phyloP scores from a whole-genome alignment of 805 yeast species.

The Kazachstania kunashirensis region DNA sequence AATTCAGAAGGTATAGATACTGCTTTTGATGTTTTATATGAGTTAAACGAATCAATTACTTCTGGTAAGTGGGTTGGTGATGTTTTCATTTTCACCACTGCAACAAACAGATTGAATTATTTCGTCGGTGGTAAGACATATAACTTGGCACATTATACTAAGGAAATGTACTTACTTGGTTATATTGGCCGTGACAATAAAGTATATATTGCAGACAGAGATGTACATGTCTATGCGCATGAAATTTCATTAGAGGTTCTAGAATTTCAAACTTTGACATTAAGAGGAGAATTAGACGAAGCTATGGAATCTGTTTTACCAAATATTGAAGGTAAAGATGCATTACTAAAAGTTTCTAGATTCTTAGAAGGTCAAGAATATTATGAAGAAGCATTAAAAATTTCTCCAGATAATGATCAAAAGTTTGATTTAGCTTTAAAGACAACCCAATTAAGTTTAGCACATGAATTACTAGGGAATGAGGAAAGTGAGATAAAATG shows the following conservation, averaged over 20 bases:
- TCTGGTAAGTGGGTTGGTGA: slow-evolving; percentile 97
- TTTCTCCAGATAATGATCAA: slow-evolving; percentile 83
- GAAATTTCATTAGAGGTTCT: slow-evolving; percentile 74
- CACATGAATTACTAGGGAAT: slow-evolving; percentile 52
- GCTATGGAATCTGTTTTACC: slow-evolving; percentile 54
- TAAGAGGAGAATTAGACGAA: slow-evolving; percentile 87
- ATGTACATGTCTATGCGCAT: slow-evolving; percentile 73
- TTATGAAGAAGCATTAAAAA: slow-evolving; percentile 68
- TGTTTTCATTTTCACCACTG: slow-evolving; percentile 84
- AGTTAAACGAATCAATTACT: slow-evolving; percentile 68
- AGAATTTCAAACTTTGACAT: slow-evolving; percentile 90
- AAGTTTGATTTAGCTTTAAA: slow-evolving; percentile 81
- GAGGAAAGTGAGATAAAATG: slow-evolving; percentile 62
- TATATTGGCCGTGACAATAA: slow-evolving; percentile 85
- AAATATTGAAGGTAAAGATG: slow-evolving; percentile 48
- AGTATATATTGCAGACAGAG: slow-evolving; percentile 85
- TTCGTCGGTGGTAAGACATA: slow-evolving; percentile 90
- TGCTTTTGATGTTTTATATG: slow-evolving; percentile 75
- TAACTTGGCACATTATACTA: slow-evolving; percentile 88
- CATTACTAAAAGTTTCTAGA: slow-evolving; percentile 71
- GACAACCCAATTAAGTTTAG: slow-evolving; percentile 61
- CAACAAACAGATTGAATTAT: slow-evolving; percentile 81
- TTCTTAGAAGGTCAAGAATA: slow-evolving; percentile 91
- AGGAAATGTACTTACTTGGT: slow-evolving; percentile 76
- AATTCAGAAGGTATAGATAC: slow-evolving; percentile 85